These are phyloP conservation scores for Dissophora ornata DNA, from an alignment of 192 early-diverging fungal genomes.

Conservation along the genomic window DNA sequence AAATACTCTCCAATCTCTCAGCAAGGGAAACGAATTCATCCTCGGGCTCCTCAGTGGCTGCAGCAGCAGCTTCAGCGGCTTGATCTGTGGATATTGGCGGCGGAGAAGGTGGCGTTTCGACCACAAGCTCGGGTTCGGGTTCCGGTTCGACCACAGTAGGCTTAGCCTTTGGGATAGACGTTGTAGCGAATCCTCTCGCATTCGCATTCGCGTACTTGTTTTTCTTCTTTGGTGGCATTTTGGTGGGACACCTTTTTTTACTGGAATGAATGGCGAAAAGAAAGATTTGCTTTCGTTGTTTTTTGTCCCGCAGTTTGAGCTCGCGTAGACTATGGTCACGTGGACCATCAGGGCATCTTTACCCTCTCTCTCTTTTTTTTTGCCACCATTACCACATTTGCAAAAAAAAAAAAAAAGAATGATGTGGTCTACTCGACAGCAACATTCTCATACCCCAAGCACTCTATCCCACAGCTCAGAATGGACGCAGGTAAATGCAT, in stretches of 20 bases:
- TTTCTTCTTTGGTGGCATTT: constrained; percentile 53
- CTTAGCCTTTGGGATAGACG: constrained; percentile 50
- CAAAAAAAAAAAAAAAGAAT: too few relatives aligned
- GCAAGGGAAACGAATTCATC: constrained; percentile 51
- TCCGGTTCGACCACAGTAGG: constrained; percentile 18
- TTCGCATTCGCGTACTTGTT: constrained; percentile 53
- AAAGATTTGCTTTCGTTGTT: too few relatives aligned
- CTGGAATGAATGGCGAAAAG: too few relatives aligned
- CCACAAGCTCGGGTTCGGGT: constrained; percentile 37
- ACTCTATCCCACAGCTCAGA: not conserved
- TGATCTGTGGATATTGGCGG: not conserved
- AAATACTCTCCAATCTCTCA: constrained; percentile 39
- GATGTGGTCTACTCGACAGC: constrained; percentile 3
- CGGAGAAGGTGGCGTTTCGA: not conserved
- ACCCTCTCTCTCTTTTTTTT: too few relatives aligned
- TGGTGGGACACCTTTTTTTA: too few relatives aligned
- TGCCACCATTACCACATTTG: too few relatives aligned
- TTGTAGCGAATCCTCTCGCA: constrained; percentile 52
- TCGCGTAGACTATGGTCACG: too few relatives aligned
- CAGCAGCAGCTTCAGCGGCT: not conserved
- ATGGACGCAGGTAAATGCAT: not conserved
- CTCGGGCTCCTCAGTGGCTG: constrained; percentile 17
- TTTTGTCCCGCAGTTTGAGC: too few relatives aligned
- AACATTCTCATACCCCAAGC: not conserved
- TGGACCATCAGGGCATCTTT: too few relatives aligned